These are phyloP conservation scores for Penicillium janthinellum DNA, from an alignment of 2,329 filamentous ascomycete genomes.

Conservation along the genomic window DNA sequence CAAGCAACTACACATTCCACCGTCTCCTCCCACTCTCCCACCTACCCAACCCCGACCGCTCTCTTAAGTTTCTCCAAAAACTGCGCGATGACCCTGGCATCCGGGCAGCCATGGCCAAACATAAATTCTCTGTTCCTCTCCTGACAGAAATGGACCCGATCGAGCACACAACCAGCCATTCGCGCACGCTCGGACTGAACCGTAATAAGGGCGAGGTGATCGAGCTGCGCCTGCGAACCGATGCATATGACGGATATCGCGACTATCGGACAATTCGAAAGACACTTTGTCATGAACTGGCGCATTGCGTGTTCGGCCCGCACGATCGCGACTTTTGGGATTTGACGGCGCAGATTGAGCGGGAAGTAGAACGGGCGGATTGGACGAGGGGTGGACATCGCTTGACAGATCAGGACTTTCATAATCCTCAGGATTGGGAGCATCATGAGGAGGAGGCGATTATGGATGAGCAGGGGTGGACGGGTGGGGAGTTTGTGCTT, in stretches of 20 bases:
- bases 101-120: conserved; percentile 76
- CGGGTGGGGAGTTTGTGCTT: conserved; percentile 75
- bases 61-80: conserved; percentile 70
- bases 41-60: conserved; percentile 74
- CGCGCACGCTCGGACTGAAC: conserved; percentile 81
- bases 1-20: conserved; percentile 82
- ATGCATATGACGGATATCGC: conserved; percentile 89
- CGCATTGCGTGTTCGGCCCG: conserved; percentile 83
- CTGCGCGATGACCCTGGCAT: conserved; percentile 85
- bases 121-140: conserved; percentile 80
- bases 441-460: conserved; percentile 53
- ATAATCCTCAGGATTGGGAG: conserved; percentile 59
- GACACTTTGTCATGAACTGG: conserved; percentile 91
- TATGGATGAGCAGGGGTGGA: conserved; percentile 75
- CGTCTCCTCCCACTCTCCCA: conserved; percentile 73
- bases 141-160: conserved; percentile 95
- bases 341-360: conserved; percentile 81
- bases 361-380: conserved; percentile 78
- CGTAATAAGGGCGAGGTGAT: conserved; percentile 86
- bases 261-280: conserved; percentile 90
- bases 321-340: conserved; percentile 92
- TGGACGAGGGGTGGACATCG: conserved; percentile 71
- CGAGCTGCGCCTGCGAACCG: conserved; percentile 85
- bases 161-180: conserved; percentile 79
- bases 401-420: conserved; percentile 62